Conservation (phyloP, 2,329 filamentous ascomycete species). For the Neoascochyta sp. region DNA sequence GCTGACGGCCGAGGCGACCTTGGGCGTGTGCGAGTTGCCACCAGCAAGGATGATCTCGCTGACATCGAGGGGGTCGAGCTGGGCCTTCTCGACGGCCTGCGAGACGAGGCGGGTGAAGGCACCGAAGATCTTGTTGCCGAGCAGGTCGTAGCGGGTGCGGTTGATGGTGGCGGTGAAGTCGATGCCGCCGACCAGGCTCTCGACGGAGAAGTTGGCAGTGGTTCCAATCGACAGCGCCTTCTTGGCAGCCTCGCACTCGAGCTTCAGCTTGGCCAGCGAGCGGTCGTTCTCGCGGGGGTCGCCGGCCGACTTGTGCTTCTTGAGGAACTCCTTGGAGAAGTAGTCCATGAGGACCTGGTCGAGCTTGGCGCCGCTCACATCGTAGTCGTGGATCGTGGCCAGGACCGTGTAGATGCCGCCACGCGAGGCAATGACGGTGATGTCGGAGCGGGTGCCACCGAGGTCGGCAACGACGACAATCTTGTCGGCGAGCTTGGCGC, state of each 20-base stretch:
- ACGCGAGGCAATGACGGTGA: conserved; percentile 83
- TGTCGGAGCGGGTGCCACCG: conserved; percentile 87
- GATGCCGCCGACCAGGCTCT: conserved; percentile 81
- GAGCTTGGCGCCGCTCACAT: conserved; percentile 78
- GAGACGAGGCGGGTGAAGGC: conserved; percentile 84
- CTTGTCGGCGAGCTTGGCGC: conserved; percentile 75
- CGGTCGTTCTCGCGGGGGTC: conserved; percentile 80
- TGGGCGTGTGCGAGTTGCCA: conserved; percentile 88
- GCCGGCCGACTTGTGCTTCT: conserved; percentile 73
- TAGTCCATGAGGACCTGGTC: conserved; percentile 92
- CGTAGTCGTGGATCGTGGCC: conserved; percentile 92
- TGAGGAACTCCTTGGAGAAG: conserved; percentile 98
- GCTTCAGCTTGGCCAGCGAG: conserved; percentile 84
- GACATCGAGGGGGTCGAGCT: conserved; percentile 85
- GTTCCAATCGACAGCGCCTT: conserved; percentile 84
- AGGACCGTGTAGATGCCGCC: conserved; percentile 96
- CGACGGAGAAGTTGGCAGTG: conserved; percentile 88
- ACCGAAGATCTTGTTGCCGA: conserved; percentile 80
- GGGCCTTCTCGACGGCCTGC: conserved; percentile 84
- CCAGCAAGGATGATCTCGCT: conserved; percentile 93
- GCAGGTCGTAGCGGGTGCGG: conserved; percentile 85
- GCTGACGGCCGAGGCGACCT: conserved; percentile 77
- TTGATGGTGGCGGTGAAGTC: conserved; percentile 93
- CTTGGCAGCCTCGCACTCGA: conserved; percentile 87
- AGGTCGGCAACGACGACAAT: conserved; percentile 87